Evolutionary conservation across 2,329 filamentous ascomycete species (phyloP).

Genomic region (Aspergillus pseudoterreus): DNA sequence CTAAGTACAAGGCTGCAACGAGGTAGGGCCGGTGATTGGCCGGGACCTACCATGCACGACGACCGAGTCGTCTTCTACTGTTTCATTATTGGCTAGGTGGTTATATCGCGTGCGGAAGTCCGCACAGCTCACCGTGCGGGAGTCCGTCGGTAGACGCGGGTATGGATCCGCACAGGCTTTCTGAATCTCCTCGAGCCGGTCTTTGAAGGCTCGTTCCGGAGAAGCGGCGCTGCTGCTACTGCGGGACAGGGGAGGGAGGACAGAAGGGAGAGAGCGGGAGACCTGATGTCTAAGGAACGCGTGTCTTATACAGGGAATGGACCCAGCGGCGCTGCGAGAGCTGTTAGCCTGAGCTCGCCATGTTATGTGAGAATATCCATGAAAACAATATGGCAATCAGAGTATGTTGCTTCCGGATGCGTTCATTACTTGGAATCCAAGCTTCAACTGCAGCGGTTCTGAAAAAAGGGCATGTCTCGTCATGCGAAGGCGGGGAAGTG

Average conservation of each 20-base stretch:
- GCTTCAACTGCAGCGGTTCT: slow-evolving; percentile 70
- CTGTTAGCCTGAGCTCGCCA: slow-evolving; percentile 19
- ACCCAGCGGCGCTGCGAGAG: slow-evolving; percentile 23
- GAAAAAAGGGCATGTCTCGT: slow-evolving; percentile 43
- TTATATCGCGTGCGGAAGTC: slow-evolving; percentile 38
- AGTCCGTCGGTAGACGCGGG: slow-evolving; percentile 32
- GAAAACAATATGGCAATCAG: slow-evolving; percentile 13
- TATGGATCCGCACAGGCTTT: slow-evolving; percentile 35
- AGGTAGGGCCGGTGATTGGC: slow-evolving; percentile 15
- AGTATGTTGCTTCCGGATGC: slow-evolving; percentile 22
- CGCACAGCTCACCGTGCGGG: slow-evolving; percentile 29
- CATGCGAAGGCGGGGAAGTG: slow-evolving; percentile 24
- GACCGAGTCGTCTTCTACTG: slow-evolving; percentile 37
- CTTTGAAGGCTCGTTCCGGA: slow-evolving; percentile 31
- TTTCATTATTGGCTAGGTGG: slow-evolving; percentile 36
- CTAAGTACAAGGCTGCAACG: slow-evolving; percentile 35
- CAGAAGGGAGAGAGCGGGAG: slow-evolving; percentile 3
- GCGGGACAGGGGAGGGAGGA: slow-evolving; percentile 1
- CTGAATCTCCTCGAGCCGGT: slow-evolving; percentile 36
- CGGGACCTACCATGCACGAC: slow-evolving; percentile 42
- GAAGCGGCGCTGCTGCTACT: slow-evolving; percentile 27
- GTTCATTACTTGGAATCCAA: slow-evolving; percentile 45
- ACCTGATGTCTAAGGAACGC: slow-evolving; percentile 1
- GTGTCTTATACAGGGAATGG: slow-evolving; percentile 8
- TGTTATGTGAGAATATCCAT: background rate